Evolutionary conservation across 2,329 filamentous ascomycete genomes (phyloP), one percentile per base, ranked within the genome.

Genomic region (Teratosphaeriaceae sp.): DNA sequence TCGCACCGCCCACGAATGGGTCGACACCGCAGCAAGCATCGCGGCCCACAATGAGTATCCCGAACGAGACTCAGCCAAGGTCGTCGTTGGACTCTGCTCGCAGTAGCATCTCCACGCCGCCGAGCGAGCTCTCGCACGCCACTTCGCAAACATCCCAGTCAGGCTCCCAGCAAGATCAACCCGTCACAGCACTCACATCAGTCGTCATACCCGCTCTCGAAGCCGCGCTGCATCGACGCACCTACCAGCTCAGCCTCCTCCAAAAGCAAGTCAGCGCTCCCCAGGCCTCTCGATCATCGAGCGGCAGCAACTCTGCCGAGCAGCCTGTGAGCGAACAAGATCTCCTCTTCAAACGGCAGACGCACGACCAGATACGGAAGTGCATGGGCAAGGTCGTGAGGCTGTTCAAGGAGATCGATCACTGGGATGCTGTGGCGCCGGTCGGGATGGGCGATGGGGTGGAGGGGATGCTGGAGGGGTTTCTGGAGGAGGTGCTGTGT

Each of bases 391-490:
- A 94, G 61, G 75, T 94, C 22, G 84, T 83, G 2, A 80, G 85
- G 46, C 74, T 90, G 19, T 94, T 94, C 65, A 84, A 83, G 59
- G 88, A 95, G 62, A 88, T 98, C 57, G 90, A 98, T 64, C 78
- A 84, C 50, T 85, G 82, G 65, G 92, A 98, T 65, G 84, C 84
- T 62, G 78, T 82, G 33, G 85, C 88, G 54, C 87, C 88, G 5
- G 88, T 97, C 9, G 88, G 88, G 1, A 96, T 97, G 90, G 90
- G 88, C 0, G 82, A 87, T 34, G 89, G 90, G 20, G 88, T 95
- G 2, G 81, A 82, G 34, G 87, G 85, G 1, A 94, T 97, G 54
- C 67, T 97, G 6, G 92, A 98, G 64, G 90, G 89, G 0, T 78
- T 97, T 49, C 69, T 98, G 24, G 92, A 98, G 64, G 92, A 98